A percentile compares a stretch with the other conserved stretches of the same genome.
phyloP scores from a whole-genome alignment of 345 rosid species.

The Pistacia atlantica region DNA sequence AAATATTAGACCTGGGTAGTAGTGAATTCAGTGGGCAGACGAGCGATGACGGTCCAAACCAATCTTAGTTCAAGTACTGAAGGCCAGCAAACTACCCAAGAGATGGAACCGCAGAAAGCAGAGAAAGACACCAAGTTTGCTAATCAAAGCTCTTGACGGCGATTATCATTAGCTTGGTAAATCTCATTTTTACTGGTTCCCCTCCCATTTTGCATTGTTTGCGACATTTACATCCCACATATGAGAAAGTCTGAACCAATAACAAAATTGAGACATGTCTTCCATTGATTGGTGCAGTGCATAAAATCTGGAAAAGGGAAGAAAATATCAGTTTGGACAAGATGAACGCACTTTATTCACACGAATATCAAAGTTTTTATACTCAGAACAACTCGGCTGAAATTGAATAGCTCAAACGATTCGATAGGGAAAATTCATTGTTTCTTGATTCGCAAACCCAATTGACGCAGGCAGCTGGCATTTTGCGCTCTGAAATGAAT shows the following conservation, averaged over 20 bases:
- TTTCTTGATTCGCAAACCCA: not conserved
- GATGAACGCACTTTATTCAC: not conserved
- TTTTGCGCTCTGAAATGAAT: too few relatives aligned
- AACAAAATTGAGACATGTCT: not conserved
- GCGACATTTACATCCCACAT: not conserved
- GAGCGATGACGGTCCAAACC: conserved; percentile 50
- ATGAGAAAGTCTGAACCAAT: not conserved
- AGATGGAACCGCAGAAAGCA: conserved; percentile 37
- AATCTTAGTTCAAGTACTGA: conserved; percentile 67
- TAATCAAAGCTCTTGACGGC: conserved; percentile 10
- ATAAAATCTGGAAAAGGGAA: not conserved
- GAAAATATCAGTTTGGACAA: not conserved
- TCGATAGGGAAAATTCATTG: not conserved
- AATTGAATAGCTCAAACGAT: too few relatives aligned
- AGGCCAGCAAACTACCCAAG: conserved; percentile 49
- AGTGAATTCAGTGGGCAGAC: conserved; percentile 56
- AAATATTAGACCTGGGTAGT: conserved; percentile 57
- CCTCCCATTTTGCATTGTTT: not conserved
- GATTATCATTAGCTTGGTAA: not conserved
- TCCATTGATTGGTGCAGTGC: not conserved
- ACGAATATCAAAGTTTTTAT: not conserved
- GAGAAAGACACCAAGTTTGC: conserved; percentile 27
- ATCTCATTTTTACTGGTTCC: conserved; percentile 7
- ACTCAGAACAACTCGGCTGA: not conserved
- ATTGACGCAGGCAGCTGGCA: too few relatives aligned